These are phyloP conservation scores for Tubosaeta sp. DNA, from an alignment of 768 basidiomycete genomes.

Conservation along the genomic window DNA sequence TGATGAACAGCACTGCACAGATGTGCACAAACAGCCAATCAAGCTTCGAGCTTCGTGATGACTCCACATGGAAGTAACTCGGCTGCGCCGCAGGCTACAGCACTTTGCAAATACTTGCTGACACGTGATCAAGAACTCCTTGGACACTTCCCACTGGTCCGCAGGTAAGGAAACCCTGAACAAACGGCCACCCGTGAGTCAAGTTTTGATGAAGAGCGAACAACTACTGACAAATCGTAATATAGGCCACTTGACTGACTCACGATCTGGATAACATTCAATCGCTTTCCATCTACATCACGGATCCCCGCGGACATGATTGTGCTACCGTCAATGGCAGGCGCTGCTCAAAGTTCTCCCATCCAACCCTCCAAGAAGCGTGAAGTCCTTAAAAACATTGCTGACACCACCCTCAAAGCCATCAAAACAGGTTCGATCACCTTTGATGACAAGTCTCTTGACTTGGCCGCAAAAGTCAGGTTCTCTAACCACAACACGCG, in stretches of 20 bases:
- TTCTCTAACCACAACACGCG: conserved; percentile 41
- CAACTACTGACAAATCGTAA: not conserved
- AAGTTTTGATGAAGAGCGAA: not conserved
- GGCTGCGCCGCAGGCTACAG: too few relatives aligned
- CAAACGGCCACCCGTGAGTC: not conserved
- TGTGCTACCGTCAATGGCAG: not conserved
- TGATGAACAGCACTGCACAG: not conserved
- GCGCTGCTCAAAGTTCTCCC: not conserved
- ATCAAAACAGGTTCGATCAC: conserved; percentile 45
- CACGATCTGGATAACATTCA: not conserved
- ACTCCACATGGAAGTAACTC: too few relatives aligned
- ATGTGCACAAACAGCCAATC: not conserved
- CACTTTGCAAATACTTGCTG: too few relatives aligned
- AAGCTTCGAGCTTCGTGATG: not conserved
- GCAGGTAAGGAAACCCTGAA: not conserved
- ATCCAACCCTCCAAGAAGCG: conserved; percentile 6
- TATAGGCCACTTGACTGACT: not conserved
- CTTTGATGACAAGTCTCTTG: conserved; percentile 26
- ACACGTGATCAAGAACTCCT: not conserved
- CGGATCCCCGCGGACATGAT: conserved; percentile 1
- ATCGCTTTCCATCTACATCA: not conserved
- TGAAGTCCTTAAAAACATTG: conserved; percentile 36
- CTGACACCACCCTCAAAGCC: conserved; percentile 46
- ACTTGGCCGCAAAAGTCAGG: conserved; percentile 32
- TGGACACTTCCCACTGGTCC: not conserved